Evolutionary conservation across 1,284 basidiomycete species (phyloP).

Genomic region (Anthracocystis setariae): DNA sequence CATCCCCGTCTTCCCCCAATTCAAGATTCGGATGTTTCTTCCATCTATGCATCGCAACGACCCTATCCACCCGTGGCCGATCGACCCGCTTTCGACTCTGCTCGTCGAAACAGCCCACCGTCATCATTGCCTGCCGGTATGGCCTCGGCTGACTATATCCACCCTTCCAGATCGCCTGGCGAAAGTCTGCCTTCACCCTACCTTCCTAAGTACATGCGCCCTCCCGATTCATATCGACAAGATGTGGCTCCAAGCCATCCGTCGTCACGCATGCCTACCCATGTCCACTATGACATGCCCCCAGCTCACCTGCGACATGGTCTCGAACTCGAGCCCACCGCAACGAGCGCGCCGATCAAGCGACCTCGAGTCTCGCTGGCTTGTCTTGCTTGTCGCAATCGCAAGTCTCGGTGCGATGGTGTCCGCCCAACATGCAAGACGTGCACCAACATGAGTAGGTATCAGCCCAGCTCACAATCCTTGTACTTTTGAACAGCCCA

Average conservation of each 20-base stretch:
- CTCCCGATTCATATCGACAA: constrained; percentile 18
- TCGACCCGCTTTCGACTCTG: constrained; percentile 6
- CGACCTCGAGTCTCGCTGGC: constrained; percentile 51
- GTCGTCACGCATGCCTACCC: constrained; percentile 24
- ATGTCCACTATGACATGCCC: constrained; percentile 18
- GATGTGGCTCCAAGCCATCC: constrained; percentile 12
- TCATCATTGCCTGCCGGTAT: constrained; percentile 29
- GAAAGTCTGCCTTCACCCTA: constrained; percentile 7
- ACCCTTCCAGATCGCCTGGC: constrained; percentile 24
- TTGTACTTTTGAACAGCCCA: background rate
- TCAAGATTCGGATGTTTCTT: constrained; percentile 11
- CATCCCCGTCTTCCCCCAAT: constrained; percentile 30
- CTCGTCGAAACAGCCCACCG: constrained; percentile 20
- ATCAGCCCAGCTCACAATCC: background rate
- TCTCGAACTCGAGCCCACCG: constrained; percentile 10
- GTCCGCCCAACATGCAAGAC: constrained; percentile 51
- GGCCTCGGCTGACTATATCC: constrained; percentile 34
- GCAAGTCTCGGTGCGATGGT: constrained; percentile 50
- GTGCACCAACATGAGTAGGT: constrained; percentile 50
- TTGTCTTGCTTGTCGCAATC: constrained; percentile 46
- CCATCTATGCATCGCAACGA: constrained; percentile 17
- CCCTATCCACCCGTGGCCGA: constrained; percentile 23
- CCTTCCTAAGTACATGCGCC: constrained; percentile 14
- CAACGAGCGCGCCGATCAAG: constrained; percentile 33
- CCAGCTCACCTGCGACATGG: constrained; percentile 14